A percentile compares a stretch with the other conserved stretches of the same genome.
phyloP scores from a whole-genome alignment of 352 stramenopile species.

The Pythium biforme region DNA sequence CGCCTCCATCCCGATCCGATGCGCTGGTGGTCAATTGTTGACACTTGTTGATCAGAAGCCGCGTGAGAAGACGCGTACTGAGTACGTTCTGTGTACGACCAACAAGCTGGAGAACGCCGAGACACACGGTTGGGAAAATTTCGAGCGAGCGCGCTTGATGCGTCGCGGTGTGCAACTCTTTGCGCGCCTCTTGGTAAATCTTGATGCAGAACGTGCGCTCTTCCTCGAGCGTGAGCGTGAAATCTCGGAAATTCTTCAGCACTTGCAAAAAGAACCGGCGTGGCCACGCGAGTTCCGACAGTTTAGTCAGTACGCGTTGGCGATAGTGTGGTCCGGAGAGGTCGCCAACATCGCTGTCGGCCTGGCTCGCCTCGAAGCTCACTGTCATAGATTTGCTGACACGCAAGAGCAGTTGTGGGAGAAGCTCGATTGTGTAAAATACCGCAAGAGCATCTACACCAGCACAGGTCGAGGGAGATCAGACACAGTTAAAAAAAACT shows the following conservation, averaged over 20 bases:
- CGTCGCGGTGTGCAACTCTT: conserved; percentile 28
- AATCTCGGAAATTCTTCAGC: conserved; percentile 50
- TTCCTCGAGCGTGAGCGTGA: conserved; percentile 30
- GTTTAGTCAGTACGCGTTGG: conserved; percentile 31
- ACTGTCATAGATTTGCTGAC: conserved; percentile 30
- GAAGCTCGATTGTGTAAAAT: conserved; percentile 45
- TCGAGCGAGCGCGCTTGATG: conserved; percentile 27
- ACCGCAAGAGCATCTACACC: conserved; percentile 29
- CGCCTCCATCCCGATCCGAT: background rate
- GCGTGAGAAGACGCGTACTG: conserved; percentile 37
- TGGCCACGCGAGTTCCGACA: conserved; percentile 39
- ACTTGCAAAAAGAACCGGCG: conserved; percentile 47
- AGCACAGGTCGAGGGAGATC: background rate
- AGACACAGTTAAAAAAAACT: too few relatives aligned
- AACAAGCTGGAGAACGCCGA: conserved; percentile 42
- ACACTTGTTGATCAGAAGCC: conserved; percentile 40
- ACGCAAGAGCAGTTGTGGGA: conserved; percentile 44
- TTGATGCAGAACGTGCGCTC: conserved; percentile 42
- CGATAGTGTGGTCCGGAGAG: conserved; percentile 35
- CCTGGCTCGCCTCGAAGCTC: conserved; percentile 21
- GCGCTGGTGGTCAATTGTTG: conserved; percentile 15
- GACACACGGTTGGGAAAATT: conserved; percentile 41
- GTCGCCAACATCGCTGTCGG: conserved; percentile 14
- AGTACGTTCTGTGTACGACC: conserved; percentile 30
- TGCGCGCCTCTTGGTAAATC: conserved; percentile 35